Conservation (phyloP, 176 grass and related monocot genomes). For the Alopecurus myosuroides region DNA sequence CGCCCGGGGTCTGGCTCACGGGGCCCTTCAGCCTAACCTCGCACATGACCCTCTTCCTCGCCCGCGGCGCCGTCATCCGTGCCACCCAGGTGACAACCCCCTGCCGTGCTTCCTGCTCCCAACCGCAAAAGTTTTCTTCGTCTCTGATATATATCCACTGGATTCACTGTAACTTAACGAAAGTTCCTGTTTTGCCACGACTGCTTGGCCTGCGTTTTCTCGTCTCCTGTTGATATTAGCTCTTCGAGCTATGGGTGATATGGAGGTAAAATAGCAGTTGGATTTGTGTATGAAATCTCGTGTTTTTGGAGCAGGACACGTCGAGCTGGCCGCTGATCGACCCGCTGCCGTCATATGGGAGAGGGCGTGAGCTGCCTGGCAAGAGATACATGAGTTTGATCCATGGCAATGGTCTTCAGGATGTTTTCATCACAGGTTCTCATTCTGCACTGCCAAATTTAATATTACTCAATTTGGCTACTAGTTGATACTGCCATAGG, state of each 20-base stretch:
- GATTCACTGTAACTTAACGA: no score
- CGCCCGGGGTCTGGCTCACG: conserved; percentile 73
- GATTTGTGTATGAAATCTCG: not conserved
- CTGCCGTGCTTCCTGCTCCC: not conserved
- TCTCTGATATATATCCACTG: no score
- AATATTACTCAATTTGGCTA: not conserved
- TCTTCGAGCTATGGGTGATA: not conserved
- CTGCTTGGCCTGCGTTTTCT: not conserved
- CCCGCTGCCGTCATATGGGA: conserved; percentile 80
- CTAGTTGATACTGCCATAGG: not conserved
- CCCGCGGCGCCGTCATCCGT: conserved; percentile 60
- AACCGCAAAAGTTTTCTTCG: no score
- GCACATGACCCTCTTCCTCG: conserved; percentile 85
- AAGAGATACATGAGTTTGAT: conserved; percentile 87
- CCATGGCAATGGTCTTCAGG: conserved; percentile 71
- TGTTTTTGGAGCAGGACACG: conserved; percentile 51
- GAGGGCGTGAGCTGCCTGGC: conserved; percentile 77
- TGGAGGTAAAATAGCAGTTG: not conserved
- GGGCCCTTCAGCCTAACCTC: conserved; percentile 84
- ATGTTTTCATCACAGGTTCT: conserved; percentile 93
- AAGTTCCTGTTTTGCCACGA: not conserved
- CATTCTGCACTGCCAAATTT: not conserved
- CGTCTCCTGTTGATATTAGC: not conserved
- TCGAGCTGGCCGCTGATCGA: conserved; percentile 82
- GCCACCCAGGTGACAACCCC: conserved; percentile 42